These are phyloP conservation scores for Aspergillus quadrilineatus DNA, from an alignment of 2,329 filamentous ascomycete species.

Conservation along the genomic window DNA sequence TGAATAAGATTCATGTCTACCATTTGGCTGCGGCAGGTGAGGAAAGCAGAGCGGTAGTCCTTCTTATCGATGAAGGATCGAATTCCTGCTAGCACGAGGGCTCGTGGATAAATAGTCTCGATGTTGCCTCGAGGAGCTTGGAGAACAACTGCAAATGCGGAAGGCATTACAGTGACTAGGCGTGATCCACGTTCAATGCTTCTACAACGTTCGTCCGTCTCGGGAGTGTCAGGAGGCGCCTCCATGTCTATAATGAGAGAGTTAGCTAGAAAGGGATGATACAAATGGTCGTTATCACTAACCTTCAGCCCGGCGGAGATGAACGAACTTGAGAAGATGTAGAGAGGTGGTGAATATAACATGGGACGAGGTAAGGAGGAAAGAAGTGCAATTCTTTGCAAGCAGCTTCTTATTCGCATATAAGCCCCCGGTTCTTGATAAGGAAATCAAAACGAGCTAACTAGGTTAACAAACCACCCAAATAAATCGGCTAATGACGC, in stretches of 20 bases:
- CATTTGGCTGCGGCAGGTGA: slow-evolving; percentile 84
- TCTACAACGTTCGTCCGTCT: slow-evolving; percentile 86
- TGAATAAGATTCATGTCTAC: slow-evolving; percentile 98
- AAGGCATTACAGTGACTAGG: slow-evolving; percentile 85
- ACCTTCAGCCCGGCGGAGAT: slow-evolving; percentile 69
- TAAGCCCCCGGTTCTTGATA: slow-evolving; percentile 74
- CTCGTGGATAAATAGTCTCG: slow-evolving; percentile 90
- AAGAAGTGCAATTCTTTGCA: slow-evolving; percentile 88
- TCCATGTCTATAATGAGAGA: slow-evolving; percentile 63
- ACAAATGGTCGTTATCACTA: slow-evolving; percentile 24
- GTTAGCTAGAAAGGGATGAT: background rate
- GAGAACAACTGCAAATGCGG: slow-evolving; percentile 77
- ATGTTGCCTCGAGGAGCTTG: slow-evolving; percentile 97
- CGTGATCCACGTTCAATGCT: slow-evolving; percentile 86
- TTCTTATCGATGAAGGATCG: slow-evolving; percentile 74
- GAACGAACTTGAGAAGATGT: slow-evolving; percentile 91
- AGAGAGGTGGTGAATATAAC: slow-evolving; percentile 90
- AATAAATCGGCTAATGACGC: background rate
- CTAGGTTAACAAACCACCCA: slow-evolving; percentile 15
- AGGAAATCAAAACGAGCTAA: slow-evolving; percentile 57
- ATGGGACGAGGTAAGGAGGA: slow-evolving; percentile 75
- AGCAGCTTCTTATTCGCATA: slow-evolving; percentile 74
- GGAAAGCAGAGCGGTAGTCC: slow-evolving; percentile 80
- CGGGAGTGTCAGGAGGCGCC: slow-evolving; percentile 81
- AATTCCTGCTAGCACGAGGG: slow-evolving; percentile 88